Conservation (phyloP, 805 yeast genomes). For the Peterozyma toletana region DNA sequence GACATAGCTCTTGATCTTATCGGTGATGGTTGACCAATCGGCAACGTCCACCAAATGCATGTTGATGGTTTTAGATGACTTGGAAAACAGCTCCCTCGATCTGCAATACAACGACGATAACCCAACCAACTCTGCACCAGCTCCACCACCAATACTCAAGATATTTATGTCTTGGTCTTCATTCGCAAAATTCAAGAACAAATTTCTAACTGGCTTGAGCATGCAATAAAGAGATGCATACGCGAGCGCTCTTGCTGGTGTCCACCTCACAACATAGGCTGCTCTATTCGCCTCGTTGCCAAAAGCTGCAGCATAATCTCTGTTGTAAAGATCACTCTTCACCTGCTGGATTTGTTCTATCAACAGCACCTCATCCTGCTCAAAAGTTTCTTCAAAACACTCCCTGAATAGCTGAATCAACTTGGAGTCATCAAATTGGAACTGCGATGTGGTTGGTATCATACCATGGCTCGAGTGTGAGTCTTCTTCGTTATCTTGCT, state of each 20-base stretch:
- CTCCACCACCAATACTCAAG: conserved; percentile 82
- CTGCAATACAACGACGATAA: conserved; percentile 50
- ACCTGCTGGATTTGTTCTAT: conserved; percentile 53
- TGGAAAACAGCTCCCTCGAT: conserved; percentile 27
- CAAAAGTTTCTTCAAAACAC: conserved; percentile 24
- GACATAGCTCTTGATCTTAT: conserved; percentile 34
- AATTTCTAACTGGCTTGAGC: conserved; percentile 31
- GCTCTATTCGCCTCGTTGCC: conserved; percentile 51
- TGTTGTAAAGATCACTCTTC: conserved; percentile 58
- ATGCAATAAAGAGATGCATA: conserved; percentile 61
- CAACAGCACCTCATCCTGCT: conserved; percentile 23
- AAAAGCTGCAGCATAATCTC: conserved; percentile 71
- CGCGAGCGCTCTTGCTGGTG: conserved; percentile 74
- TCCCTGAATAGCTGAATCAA: conserved; percentile 29
- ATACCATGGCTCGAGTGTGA: neutral
- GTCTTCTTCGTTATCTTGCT: neutral
- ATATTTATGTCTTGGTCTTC: conserved; percentile 30
- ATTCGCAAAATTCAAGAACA: conserved; percentile 17
- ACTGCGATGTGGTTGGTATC: conserved; percentile 27
- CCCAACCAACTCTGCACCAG: conserved; percentile 73
- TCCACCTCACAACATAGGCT: conserved; percentile 82
- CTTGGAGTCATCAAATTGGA: conserved; percentile 25
- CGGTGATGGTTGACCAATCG: conserved; percentile 58
- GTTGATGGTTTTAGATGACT: conserved; percentile 21
- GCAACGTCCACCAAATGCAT: conserved; percentile 69